Percentiles rank a stretch among this genome's conserved stretches.
Conservation (phyloP, 2,329 filamentous ascomycete genomes). For the Drechslerella stenobrocha region DNA sequence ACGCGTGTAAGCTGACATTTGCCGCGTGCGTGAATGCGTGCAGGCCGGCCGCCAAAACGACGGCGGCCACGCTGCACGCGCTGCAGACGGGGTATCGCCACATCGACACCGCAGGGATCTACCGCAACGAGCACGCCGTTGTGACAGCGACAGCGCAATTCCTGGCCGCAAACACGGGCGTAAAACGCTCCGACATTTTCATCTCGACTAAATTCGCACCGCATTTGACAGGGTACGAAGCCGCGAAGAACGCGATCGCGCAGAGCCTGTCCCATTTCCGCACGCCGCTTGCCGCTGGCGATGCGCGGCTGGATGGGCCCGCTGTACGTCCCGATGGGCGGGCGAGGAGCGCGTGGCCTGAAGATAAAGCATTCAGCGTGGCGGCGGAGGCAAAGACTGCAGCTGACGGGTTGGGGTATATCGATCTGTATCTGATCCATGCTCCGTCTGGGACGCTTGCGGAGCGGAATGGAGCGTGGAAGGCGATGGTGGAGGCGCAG, state of each 20-base stretch:
- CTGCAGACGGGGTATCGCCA: conserved; percentile 62
- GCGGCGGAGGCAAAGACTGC: background rate
- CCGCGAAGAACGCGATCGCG: conserved; percentile 59
- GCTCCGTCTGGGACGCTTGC: conserved; percentile 64
- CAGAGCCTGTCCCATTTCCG: conserved; percentile 39
- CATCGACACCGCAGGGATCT: conserved; percentile 64
- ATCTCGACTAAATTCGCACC: conserved; percentile 67
- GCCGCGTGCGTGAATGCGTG: conserved; percentile 13
- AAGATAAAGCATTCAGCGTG: conserved; percentile 10
- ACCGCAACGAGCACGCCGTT: conserved; percentile 64
- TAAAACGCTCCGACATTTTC: conserved; percentile 64
- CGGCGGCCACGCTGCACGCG: conserved; percentile 57
- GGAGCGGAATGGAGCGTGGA: conserved; percentile 65
- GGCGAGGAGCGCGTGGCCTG: conserved; percentile 15
- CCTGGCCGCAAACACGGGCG: conserved; percentile 54
- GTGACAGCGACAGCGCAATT: conserved; percentile 60
- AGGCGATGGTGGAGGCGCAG: conserved; percentile 66
- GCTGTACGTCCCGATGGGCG: conserved; percentile 24
- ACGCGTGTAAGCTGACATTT: background rate
- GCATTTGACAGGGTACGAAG: conserved; percentile 64
- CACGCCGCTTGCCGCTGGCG: conserved; percentile 28
- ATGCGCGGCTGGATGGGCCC: conserved; percentile 27
- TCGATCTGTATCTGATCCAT: conserved; percentile 60
- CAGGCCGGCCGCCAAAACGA: conserved; percentile 56
- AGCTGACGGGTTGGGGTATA: conserved; percentile 45